Conservation (phyloP, 2,329 filamentous ascomycete genomes). For the Penicillium brevicompactum region DNA sequence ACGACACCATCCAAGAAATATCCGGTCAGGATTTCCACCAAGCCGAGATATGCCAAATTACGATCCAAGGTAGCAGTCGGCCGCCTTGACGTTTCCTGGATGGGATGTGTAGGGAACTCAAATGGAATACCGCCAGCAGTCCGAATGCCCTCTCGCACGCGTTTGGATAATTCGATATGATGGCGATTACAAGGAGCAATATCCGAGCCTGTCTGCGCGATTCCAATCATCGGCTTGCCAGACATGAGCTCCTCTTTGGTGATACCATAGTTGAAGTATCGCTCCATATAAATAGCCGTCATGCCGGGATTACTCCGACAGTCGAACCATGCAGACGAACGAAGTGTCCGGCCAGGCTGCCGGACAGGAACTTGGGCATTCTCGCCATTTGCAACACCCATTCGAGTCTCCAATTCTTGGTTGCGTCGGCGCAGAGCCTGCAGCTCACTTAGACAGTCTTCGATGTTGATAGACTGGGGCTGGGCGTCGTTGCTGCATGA, state of each 20-base stretch:
- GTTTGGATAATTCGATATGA: conserved; percentile 53
- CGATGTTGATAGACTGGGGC: conserved; percentile 35
- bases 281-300: conserved; percentile 53
- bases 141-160: conserved; percentile 54
- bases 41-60: conserved; percentile 51
- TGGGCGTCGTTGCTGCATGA: conserved; percentile 29
- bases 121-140: conserved; percentile 53
- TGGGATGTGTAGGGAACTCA: conserved; percentile 56
- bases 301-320: conserved; percentile 46
- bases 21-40: conserved; percentile 52
- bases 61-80: conserved; percentile 55
- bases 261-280: conserved; percentile 54
- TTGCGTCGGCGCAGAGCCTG: conserved; percentile 41
- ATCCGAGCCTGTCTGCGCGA: conserved; percentile 56
- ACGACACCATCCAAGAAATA: conserved; percentile 56
- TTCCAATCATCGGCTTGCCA: conserved; percentile 55
- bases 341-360: conserved; percentile 34
- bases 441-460: conserved; percentile 45
- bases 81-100: conserved; percentile 52
- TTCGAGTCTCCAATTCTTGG: conserved; percentile 34
- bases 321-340: conserved; percentile 51
- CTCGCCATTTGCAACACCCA: conserved; percentile 21
- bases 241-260: conserved; percentile 53
- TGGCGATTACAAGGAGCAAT: conserved; percentile 55
- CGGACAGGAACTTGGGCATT: conserved; percentile 34